Base-by-base conservation (phyloP, 2,329 filamentous ascomycete species). In the Monascus ruber region DNA sequence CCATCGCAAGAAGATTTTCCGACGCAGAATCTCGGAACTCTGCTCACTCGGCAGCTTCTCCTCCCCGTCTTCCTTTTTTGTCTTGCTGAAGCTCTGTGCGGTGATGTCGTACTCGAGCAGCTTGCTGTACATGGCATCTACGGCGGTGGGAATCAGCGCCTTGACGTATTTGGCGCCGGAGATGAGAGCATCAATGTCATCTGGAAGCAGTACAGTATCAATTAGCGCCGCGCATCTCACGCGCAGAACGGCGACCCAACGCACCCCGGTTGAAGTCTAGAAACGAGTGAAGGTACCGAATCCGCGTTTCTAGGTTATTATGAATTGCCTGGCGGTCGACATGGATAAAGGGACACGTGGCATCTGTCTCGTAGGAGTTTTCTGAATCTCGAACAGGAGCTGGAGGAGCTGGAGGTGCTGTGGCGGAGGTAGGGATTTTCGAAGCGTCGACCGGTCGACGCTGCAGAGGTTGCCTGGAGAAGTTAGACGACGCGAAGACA, bases 71-170 rank as follows among this genome's bases (percentile, higher is more conserved):
- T 83, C 76, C 48, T 76, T 81, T 26, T 76, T 77, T 25, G 68
- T 71, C 38, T 68, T 67, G 38, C 75, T 71, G 54, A 86, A 84
- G 7, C 81, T 80, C 42, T 80, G 73, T 1, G 83, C 81, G 5
- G 83, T 87, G 55, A 87, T 83, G 58, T 86, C 83, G 62, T 84
- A 85, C 50, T 77, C 74, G 9, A 86, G 67, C 1, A 87, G 72
- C 57, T 87, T 87, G 53, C 77, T 76, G 66, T 86, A 87, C 26
- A 86, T 80, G 44, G 85, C 83, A 60, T 86, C 84, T 49, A 86
- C 81, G 11, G 87, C 73, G 33, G 81, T 79, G 1, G 83, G 83
- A 44, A 87, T 84, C n/a, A 86, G 73, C 5, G 78, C 74, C 51
- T 79, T 80, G 64, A 85, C 79, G 63, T 84, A 84, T 58, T 83